Evolutionary conservation across 2,329 filamentous ascomycete species (phyloP).

Genomic region (Aspergillus nomiae): DNA sequence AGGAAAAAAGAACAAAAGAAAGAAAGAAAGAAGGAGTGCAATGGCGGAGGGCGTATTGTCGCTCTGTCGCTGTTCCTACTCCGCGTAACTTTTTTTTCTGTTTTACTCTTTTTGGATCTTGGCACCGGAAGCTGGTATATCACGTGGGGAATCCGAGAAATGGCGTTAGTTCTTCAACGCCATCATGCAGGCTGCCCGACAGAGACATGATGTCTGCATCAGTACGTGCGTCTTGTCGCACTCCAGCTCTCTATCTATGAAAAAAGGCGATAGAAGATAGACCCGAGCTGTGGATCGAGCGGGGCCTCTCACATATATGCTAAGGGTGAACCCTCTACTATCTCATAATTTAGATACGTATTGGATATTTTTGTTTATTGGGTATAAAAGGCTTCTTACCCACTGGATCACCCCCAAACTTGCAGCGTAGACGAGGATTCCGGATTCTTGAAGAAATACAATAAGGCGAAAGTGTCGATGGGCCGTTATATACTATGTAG

Average conservation of each 20-base stretch:
- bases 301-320: too few relatives aligned
- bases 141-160: constrained; percentile 14
- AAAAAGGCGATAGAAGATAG: too few relatives aligned
- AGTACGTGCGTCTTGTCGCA: too few relatives aligned
- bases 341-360: too few relatives aligned
- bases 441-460: not conserved
- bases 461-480: not conserved
- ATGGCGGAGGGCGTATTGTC: not conserved
- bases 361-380: too few relatives aligned
- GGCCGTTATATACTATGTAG: not conserved
- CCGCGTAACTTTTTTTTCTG: constrained; percentile 5
- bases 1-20: not conserved
- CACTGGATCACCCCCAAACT: too few relatives aligned
- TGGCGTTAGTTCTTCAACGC: not conserved
- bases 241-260: too few relatives aligned
- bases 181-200: too few relatives aligned
- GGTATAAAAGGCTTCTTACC: too few relatives aligned
- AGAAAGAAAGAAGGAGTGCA: not conserved
- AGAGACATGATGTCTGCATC: too few relatives aligned
- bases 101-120: constrained; percentile 12
- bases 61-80: not conserved
- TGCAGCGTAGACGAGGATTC: not conserved
- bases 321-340: too few relatives aligned
- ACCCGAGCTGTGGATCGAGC: too few relatives aligned
- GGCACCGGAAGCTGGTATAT: constrained; percentile 14